Base-by-base conservation (phyloP, 495 filamentous ascomycete species). In the Rhypophila decipiens region DNA sequence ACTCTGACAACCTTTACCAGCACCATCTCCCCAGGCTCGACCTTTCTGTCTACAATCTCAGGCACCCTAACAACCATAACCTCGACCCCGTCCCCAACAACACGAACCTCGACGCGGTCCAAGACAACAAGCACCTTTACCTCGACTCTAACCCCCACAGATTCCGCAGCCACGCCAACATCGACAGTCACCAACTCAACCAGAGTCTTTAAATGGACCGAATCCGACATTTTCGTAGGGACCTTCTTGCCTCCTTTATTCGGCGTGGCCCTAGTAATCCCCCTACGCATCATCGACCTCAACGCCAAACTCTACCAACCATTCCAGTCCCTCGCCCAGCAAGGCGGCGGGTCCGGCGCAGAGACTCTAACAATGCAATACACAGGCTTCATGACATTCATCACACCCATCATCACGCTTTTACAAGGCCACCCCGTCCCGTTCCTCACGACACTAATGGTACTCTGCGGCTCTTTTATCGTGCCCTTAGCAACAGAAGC, bases 251-350 rank as follows among this genome's bases (percentile, higher is more conserved):
- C 65, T 0, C 46, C 61, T 1, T 40, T 66, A 11, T 35, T 66
- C 10, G 56, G 55, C 11, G 58, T 66, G 9, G 46, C 47, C 2
- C 41, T 68, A 12, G 52, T 64, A 5, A 63, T 68, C 39, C 59
- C 58, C 3, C 44, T 65, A 9, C 56, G 63, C 9, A 55, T 68
- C 36, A 61, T 68, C 47, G 65, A 68, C 50, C 57, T 62, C 23
- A 66, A 66, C 52, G 60, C 56, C 0, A 68, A 68, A 49, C 57
- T 66, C 9, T 64, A 63, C 37, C 63, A 68, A 41, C 65, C 65
- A n/a, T 68, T 64, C 55, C 63, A 63, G 20, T 47, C 56, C 2
- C 56, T 68, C 3, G 48, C 61, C 5, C 20, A 15, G 3, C 36
- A 39, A 12, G 51, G 50, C 29, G 60, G 58, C 19, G 47, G 42